phyloP scores from a whole-genome alignment of 306 rosid genomes.

The Quercus wislizeni region DNA sequence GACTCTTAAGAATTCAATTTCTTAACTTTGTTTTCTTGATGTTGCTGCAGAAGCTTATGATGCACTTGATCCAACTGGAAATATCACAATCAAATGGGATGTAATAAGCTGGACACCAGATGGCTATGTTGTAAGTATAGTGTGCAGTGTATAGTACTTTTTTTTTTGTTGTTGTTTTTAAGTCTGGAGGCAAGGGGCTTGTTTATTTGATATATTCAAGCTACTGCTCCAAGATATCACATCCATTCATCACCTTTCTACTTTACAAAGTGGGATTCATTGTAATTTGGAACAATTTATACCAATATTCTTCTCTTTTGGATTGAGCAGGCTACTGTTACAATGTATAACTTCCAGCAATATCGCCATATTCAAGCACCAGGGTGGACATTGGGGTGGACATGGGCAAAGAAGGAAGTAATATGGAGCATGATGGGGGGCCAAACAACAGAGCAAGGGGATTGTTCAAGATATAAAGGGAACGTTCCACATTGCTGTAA shows the following conservation, averaged over 20 bases:
- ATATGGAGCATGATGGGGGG: constrained; percentile 90
- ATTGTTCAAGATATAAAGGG: constrained; percentile 82
- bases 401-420: constrained; percentile 97
- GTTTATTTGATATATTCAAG: neutral
- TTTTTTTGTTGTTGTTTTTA: no score
- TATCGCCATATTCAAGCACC: constrained; percentile 91
- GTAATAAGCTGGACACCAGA: constrained; percentile 81
- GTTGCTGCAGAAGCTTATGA: constrained; percentile 77
- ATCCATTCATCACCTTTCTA: neutral
- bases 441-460: constrained; percentile 95
- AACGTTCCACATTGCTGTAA: constrained; percentile 82
- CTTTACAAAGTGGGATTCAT: neutral
- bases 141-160: neutral
- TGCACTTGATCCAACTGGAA: constrained; percentile 87
- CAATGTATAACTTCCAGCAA: constrained; percentile 93
- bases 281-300: neutral
- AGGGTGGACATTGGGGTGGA: constrained; percentile 92
- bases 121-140: constrained; percentile 84
- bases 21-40: constrained; percentile 10
- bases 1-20: constrained; percentile 9
- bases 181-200: neutral
- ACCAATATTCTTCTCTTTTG: constrained; percentile 15
- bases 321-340: constrained; percentile 74
- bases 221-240: neutral
- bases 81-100: constrained; percentile 95